A percentile compares a stretch with the other conserved stretches of the same genome.
Conservation (phyloP, 2,329 filamentous ascomycete genomes). For the Ramularia endophylla region DNA sequence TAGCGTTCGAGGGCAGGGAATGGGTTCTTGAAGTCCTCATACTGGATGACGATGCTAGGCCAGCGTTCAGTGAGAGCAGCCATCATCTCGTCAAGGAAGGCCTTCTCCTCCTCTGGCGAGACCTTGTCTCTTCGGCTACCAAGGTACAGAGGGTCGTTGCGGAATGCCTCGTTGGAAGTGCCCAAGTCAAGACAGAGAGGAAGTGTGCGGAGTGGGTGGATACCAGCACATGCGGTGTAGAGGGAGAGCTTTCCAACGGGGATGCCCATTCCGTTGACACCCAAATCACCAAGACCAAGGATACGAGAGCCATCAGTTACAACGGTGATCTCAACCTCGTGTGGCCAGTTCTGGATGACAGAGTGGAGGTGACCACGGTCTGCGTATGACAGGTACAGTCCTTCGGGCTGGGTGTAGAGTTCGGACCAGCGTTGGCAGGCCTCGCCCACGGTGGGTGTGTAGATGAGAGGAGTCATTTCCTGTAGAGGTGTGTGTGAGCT, state of each 20-base stretch:
- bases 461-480: conserved; percentile 77
- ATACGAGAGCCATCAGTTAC: conserved; percentile 94
- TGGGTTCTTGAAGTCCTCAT: conserved; percentile 96
- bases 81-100: conserved; percentile 98
- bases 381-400: conserved; percentile 90
- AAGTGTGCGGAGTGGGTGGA: conserved; percentile 67
- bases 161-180: conserved; percentile 56
- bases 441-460: conserved; percentile 88
- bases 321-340: conserved; percentile 91
- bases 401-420: conserved; percentile 88
- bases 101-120: conserved; percentile 69
- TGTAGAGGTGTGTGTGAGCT: conserved; percentile 35
- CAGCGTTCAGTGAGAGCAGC: conserved; percentile 72
- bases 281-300: conserved; percentile 87
- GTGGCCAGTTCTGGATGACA: conserved; percentile 90
- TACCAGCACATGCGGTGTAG: conserved; percentile 93
- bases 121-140: conserved; percentile 81
- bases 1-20: conserved; percentile 92
- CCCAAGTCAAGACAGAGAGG: conserved; percentile 59
- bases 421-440: conserved; percentile 96
- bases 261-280: conserved; percentile 96
- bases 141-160: conserved; percentile 84
- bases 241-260: conserved; percentile 93
- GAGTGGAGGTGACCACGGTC: conserved; percentile 85
- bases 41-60: conserved; percentile 76